Evolutionary conservation across 2,329 filamentous ascomycete genomes (phyloP).

Genomic region (Aureobasidium sp.): DNA sequence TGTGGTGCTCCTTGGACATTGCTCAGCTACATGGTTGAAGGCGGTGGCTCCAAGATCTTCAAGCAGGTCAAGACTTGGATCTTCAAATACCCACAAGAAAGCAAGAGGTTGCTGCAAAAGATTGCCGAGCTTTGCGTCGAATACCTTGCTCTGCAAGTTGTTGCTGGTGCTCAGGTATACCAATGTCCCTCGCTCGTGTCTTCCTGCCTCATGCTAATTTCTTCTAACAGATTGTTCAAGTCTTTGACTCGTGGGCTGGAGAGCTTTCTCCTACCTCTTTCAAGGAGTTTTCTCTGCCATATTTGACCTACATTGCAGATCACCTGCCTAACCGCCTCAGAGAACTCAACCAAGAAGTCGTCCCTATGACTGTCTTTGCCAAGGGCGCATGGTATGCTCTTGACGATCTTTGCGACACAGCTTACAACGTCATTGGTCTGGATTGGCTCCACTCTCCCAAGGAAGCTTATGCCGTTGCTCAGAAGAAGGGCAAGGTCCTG

Average conservation of each 20-base stretch:
- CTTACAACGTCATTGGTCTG: slow-evolving; percentile 88
- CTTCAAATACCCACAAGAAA: slow-evolving; percentile 76
- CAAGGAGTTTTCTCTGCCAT: slow-evolving; percentile 77
- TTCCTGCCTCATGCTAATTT: background rate
- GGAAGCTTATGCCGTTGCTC: slow-evolving; percentile 71
- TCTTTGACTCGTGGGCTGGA: slow-evolving; percentile 97
- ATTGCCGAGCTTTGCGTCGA: slow-evolving; percentile 93
- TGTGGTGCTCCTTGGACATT: slow-evolving; percentile 96
- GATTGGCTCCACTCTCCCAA: slow-evolving; percentile 92
- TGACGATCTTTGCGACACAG: slow-evolving; percentile 76
- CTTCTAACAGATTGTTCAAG: slow-evolving; percentile 67
- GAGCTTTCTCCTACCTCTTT: slow-evolving; percentile 83
- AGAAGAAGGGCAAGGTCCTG: slow-evolving; percentile 64
- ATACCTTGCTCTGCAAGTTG: slow-evolving; percentile 84
- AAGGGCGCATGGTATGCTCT: slow-evolving; percentile 97
- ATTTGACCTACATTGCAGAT: slow-evolving; percentile 74
- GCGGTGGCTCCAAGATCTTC: slow-evolving; percentile 92
- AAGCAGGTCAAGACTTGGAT: slow-evolving; percentile 94
- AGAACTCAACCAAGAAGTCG: slow-evolving; percentile 67
- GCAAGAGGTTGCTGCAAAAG: slow-evolving; percentile 77
- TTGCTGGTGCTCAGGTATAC: slow-evolving; percentile 77
- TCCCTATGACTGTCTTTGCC: slow-evolving; percentile 97
- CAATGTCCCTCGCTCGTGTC: slow-evolving; percentile 14
- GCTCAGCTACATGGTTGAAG: slow-evolving; percentile 98
- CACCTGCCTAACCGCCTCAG: slow-evolving; percentile 68